These are phyloP conservation scores for Zoysia matrella DNA, from an alignment of 202 grass and related monocot genomes.

Conservation along the genomic window DNA sequence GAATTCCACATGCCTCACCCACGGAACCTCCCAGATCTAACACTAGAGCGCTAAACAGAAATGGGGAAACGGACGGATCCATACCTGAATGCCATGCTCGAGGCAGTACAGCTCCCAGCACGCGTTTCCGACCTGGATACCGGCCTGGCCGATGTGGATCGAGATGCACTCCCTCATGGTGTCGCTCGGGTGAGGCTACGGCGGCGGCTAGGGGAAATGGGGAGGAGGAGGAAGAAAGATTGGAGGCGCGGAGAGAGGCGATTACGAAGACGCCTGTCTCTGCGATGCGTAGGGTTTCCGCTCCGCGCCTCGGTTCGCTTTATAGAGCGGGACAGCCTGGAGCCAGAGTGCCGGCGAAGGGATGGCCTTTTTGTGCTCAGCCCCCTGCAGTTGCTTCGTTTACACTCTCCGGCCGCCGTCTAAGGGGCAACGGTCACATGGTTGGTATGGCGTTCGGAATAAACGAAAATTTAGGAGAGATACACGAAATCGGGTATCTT, in stretches of 20 bases:
- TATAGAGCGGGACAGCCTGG: conserved; percentile 33
- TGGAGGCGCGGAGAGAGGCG: conserved; percentile 60
- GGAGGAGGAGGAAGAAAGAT: conserved; percentile 17
- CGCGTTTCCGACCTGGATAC: conserved; percentile 97
- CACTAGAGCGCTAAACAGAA: neutral
- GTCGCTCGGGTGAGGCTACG: neutral
- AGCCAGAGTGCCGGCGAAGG: conserved; percentile 43
- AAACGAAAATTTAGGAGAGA: neutral
- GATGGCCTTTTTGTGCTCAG: neutral
- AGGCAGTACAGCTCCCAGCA: conserved; percentile 83
- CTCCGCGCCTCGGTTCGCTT: neutral
- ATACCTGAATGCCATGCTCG: conserved; percentile 64
- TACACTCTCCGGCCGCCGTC: neutral
- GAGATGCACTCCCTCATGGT: conserved; percentile 97
- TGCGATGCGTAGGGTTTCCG: conserved; percentile 31
- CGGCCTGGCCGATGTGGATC: conserved; percentile 97
- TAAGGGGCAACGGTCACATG: neutral
- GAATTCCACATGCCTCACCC: neutral
- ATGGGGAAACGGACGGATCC: neutral
- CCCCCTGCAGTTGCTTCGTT: rapidly evolving
- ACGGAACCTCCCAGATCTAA: neutral
- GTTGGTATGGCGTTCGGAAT: rapidly evolving
- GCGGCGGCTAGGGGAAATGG: neutral
- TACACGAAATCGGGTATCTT: rapidly evolving
- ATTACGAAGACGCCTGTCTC: conserved; percentile 73